phyloP scores from a whole-genome alignment of 2,329 filamentous ascomycete genomes.

The Trematosphaeria pertusa region DNA sequence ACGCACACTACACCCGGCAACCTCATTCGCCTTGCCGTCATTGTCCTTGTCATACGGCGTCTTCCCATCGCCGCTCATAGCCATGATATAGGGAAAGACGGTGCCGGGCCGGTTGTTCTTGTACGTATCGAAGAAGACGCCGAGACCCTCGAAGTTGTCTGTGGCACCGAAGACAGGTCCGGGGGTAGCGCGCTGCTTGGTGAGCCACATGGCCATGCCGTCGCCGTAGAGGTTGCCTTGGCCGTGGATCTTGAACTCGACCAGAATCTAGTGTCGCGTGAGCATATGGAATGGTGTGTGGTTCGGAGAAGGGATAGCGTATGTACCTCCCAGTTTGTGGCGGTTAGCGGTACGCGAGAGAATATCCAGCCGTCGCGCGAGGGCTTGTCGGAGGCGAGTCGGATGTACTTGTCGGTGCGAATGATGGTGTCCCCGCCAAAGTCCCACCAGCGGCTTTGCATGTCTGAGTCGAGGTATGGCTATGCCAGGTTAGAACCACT shows the following conservation, averaged over 20 bases:
- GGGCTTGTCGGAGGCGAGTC: conserved; percentile 86
- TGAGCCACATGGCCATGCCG: conserved; percentile 97
- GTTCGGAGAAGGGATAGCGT: neutral
- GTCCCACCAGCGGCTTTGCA: conserved; percentile 99
- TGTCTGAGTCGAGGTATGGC: conserved; percentile 97
- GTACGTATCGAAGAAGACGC: conserved; percentile 97
- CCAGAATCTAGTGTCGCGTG: conserved; percentile 70
- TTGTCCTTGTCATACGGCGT: conserved; percentile 90
- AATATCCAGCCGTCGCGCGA: conserved; percentile 94
- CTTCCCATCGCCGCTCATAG: conserved; percentile 93
- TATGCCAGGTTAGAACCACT: conserved; percentile 49
- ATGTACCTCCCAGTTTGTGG: conserved; percentile 91
- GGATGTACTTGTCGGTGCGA: conserved; percentile 80
- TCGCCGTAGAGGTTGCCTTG: conserved; percentile 91
- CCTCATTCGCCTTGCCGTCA: conserved; percentile 91
- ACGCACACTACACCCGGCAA: conserved; percentile 86
- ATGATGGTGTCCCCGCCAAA: conserved; percentile 96
- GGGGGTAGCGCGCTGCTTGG: conserved; percentile 81
- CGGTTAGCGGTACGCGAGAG: conserved; percentile 90
- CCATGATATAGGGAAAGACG: conserved; percentile 98
- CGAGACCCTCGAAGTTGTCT: conserved; percentile 92
- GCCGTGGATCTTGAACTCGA: conserved; percentile 94
- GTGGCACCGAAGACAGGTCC: conserved; percentile 87
- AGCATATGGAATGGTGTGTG: conserved; percentile 18
- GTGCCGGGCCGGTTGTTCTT: conserved; percentile 98